A percentile compares a stretch with the other conserved stretches of the same genome.
These are phyloP conservation scores for Detonula confervacea DNA, from an alignment of 352 stramenopile genomes.

Conservation along the genomic window DNA sequence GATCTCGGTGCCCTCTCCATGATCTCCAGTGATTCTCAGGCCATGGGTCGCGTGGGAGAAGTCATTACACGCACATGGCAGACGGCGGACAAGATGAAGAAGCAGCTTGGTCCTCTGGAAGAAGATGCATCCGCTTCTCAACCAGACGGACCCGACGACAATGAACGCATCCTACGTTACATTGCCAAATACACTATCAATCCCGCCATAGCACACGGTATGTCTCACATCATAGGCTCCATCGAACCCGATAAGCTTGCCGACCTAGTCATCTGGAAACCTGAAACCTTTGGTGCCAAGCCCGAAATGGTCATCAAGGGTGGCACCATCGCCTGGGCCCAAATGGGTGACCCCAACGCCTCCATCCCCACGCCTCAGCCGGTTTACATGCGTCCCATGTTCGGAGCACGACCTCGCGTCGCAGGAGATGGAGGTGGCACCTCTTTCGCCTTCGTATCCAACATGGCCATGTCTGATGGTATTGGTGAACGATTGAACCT, in stretches of 20 bases:
- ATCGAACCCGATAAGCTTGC: conserved; percentile 94
- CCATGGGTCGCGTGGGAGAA: conserved; percentile 96
- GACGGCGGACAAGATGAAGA: conserved; percentile 98
- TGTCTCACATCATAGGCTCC: conserved; percentile 94
- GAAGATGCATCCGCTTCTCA: conserved; percentile 84
- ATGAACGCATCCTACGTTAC: conserved; percentile 94
- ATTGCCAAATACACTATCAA: conserved; percentile 99
- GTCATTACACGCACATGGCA: conserved; percentile 95
- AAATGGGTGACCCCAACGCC: conserved; percentile 98
- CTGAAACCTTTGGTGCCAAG: conserved; percentile 94
- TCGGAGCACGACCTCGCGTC: conserved; percentile 84
- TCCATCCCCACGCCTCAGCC: conserved; percentile 96
- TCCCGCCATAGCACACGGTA: conserved; percentile 94
- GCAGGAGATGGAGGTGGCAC: conserved; percentile 68
- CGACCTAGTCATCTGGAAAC: conserved; percentile 95
- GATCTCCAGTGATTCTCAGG: conserved; percentile 95
- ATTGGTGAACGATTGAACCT: conserved; percentile 86
- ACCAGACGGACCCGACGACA: conserved; percentile 86
- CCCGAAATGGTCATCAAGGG: conserved; percentile 97
- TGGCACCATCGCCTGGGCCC: conserved; percentile 91
- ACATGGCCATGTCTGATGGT: conserved; percentile 83
- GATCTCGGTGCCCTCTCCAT: conserved; percentile 97
- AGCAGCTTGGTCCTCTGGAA: conserved; percentile 88
- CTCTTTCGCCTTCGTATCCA: conserved; percentile 91
- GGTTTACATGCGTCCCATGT: conserved; percentile 95